Percentiles rank a stretch among this genome's conserved stretches.
These are phyloP conservation scores for Cadophora gregata DNA, from an alignment of 2,329 filamentous ascomycete species.

Conservation along the genomic window DNA sequence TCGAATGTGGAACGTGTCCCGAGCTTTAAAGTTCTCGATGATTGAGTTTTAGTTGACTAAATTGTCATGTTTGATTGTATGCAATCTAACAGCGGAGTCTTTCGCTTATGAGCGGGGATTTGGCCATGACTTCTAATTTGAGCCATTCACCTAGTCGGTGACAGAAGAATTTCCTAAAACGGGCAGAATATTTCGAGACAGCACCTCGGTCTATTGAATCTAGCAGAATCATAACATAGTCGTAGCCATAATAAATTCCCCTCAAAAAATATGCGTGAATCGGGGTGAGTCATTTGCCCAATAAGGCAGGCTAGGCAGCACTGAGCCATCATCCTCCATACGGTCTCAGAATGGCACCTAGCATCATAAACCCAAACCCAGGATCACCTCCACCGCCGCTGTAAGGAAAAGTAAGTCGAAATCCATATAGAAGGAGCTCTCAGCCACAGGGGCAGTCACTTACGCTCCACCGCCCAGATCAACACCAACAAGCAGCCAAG, in stretches of 20 bases:
- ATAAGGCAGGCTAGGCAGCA: background rate
- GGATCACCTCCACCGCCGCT: background rate
- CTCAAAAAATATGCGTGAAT: too few relatives aligned
- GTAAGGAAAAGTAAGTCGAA: background rate
- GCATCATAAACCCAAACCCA: background rate
- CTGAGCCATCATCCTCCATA: background rate
- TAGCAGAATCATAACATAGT: background rate
- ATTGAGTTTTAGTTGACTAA: too few relatives aligned
- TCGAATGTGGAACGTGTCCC: too few relatives aligned
- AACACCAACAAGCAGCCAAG: constrained; percentile 10
- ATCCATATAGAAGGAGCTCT: background rate
- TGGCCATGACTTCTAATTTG: too few relatives aligned
- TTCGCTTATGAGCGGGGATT: too few relatives aligned
- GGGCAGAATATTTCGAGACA: background rate
- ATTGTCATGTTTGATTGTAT: background rate
- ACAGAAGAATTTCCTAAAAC: too few relatives aligned
- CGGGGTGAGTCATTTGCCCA: too few relatives aligned
- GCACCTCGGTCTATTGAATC: background rate
- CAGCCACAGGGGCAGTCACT: background rate
- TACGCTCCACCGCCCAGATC: constrained; percentile 1
- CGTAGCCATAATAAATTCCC: background rate
- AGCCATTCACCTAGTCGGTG: too few relatives aligned
- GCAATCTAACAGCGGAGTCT: background rate
- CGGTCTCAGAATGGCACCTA: background rate
- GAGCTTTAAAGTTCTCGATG: too few relatives aligned